Base-by-base conservation (phyloP, 2,329 filamentous ascomycete species). In the Biscogniauxia mediterranea region DNA sequence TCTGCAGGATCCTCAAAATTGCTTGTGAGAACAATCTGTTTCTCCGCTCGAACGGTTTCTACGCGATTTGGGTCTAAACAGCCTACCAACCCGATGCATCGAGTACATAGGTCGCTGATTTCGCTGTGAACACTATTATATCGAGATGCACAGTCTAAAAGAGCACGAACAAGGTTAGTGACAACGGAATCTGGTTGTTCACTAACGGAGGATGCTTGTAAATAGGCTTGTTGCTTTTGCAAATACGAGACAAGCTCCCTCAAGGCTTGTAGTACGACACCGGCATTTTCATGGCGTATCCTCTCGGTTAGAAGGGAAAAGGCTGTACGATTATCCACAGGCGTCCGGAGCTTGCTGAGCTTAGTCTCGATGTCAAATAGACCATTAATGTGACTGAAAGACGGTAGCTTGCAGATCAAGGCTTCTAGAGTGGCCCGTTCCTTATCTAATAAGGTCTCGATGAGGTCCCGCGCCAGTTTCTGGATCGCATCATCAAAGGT, bases 51-150 rank as follows among this genome's bases (percentile, higher is more conserved):
- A 11, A 90, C 84, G 0, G 87, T 86, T 70, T 99, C 95, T 1
- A 97, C 86, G 61, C 91, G 87, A 70, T 96, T 97, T 1, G 94
- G 89, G 74, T 99, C 96, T 21, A 99, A 79, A 66, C 93, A 97
- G 6, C 96, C 95, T 57, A 99, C 87, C 20, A 96, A 82, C 0
- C 96, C 96, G 49, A 99, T 82, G 66, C 92, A 95, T 70, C 90
- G 87, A 15, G 92, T 90, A 64, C 91, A 92, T 2, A 96, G 80
- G 19, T 85, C 81, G 56, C 88, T 83, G 58, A 98, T 90, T 13
- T 87, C 85, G 7, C 81, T 74, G 51, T 90, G 84, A 13, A 83
- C 81, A 56, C 86, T 84, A 65, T 89, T 91, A 75, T 95, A 95
- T 65, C 89, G 92, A 58, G 93, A 86, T 55, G 89, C 90, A 56